Percentiles rank a stretch among this genome's conserved stretches.
Conservation (phyloP, 2,329 filamentous ascomycete genomes). For the Epichloe bromicola region DNA sequence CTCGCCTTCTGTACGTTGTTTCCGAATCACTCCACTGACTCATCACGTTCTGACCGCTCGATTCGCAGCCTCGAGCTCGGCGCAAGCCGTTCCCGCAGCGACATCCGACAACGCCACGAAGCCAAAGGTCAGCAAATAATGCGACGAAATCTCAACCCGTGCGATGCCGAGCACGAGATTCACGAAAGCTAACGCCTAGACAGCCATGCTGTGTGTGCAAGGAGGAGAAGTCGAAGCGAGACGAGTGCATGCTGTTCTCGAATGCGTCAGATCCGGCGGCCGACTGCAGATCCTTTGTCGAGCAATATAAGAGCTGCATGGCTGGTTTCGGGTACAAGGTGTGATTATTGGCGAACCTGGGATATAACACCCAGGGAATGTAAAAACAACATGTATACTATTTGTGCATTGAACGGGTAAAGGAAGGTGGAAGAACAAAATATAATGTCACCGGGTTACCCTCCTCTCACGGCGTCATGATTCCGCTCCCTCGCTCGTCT, state of each 20-base stretch:
- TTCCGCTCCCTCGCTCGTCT: neutral
- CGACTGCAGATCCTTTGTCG: slow-evolving; percentile 72
- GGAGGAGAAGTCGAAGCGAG: slow-evolving; percentile 78
- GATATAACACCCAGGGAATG: neutral
- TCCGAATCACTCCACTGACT: neutral
- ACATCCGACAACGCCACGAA: slow-evolving; percentile 23
- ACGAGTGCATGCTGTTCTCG: slow-evolving; percentile 99
- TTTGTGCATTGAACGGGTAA: slow-evolving; percentile 8
- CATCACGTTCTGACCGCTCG: neutral
- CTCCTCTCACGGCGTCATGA: neutral
- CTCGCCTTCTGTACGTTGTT: slow-evolving; percentile 14
- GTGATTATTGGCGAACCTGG: slow-evolving; percentile 16
- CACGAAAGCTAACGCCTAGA: neutral
- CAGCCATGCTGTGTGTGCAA: slow-evolving; percentile 98
- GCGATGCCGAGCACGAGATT: slow-evolving; percentile 1
- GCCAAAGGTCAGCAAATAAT: slow-evolving; percentile 26
- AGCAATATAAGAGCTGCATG: slow-evolving; percentile 87
- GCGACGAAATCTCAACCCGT: neutral
- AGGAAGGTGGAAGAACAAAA: neutral
- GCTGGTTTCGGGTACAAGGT: slow-evolving; percentile 78
- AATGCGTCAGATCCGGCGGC: slow-evolving; percentile 66
- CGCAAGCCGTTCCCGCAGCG: slow-evolving; percentile 14
- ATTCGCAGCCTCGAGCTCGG: slow-evolving; percentile 4
- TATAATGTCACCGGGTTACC: slow-evolving; percentile 1
- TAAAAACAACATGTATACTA: slow-evolving; percentile 12